Evolutionary conservation across 2,329 filamentous ascomycete genomes (phyloP).

Genomic region (Penicillium olsonii): DNA sequence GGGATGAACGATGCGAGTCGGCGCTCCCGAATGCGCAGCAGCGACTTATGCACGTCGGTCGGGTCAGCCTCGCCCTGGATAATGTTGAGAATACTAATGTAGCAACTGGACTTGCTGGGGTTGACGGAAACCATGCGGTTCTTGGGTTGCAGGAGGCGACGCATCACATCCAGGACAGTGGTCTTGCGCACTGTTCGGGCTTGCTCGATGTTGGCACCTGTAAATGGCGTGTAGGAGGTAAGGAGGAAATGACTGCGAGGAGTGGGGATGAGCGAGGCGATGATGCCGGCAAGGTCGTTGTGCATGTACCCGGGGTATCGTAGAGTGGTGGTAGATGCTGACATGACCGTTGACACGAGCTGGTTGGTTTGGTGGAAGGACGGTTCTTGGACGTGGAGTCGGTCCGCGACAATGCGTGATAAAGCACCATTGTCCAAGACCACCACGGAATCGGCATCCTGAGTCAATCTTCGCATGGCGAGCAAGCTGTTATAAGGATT

Average conservation of each 20-base stretch:
- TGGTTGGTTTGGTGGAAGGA: slow-evolving; percentile 98
- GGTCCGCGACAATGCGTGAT: slow-evolving; percentile 89
- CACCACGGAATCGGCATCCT: slow-evolving; percentile 97
- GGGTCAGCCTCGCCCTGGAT: slow-evolving; percentile 98
- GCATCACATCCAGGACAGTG: slow-evolving; percentile 96
- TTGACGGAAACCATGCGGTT: slow-evolving; percentile 98
- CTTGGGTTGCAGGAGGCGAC: slow-evolving; percentile 90
- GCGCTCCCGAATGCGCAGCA: slow-evolving; percentile 92
- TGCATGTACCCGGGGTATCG: slow-evolving; percentile 99
- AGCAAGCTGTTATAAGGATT: slow-evolving; percentile 98
- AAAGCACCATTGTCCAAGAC: slow-evolving; percentile 95
- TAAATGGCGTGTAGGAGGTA: slow-evolving; percentile 98
- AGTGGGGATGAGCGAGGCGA: slow-evolving; percentile 93
- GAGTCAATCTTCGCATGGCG: slow-evolving; percentile 83
- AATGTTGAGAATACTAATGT: slow-evolving; percentile 98
- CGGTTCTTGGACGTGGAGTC: slow-evolving; percentile 90
- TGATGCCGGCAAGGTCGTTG: slow-evolving; percentile 95
- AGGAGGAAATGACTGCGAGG: slow-evolving; percentile 97
- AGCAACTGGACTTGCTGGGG: slow-evolving; percentile 95
- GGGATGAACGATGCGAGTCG: slow-evolving; percentile 95
- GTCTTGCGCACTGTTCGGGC: slow-evolving; percentile 98
- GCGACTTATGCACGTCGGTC: slow-evolving; percentile 95
- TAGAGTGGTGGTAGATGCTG: slow-evolving; percentile 91
- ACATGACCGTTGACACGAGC: slow-evolving; percentile 97
- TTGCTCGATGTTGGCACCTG: slow-evolving; percentile 91